Percentiles rank a stretch among this genome's conserved stretches.
phyloP scores from a whole-genome alignment of 2,329 filamentous ascomycete genomes.

The Fusarium abutilonis region DNA sequence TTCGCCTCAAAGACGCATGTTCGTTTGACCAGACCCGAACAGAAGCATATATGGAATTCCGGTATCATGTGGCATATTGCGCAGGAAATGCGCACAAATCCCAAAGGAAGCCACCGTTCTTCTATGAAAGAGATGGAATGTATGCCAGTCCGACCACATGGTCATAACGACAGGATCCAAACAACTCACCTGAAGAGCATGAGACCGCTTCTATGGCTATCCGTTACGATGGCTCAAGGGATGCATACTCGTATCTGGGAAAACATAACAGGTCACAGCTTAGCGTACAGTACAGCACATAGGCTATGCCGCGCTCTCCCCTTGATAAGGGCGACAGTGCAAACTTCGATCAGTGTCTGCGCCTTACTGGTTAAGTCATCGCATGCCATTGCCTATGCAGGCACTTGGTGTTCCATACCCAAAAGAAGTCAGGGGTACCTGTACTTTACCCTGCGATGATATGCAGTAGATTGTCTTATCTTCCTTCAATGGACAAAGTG shows the following conservation, averaged over 20 bases:
- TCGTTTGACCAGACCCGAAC: not conserved
- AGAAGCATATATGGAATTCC: not conserved
- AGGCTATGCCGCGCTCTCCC: too few species aligned
- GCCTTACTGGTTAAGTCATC: constrained; percentile 74
- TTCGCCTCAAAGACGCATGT: not conserved
- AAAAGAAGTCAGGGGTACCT: constrained; percentile 65
- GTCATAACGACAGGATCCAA: constrained; percentile 70
- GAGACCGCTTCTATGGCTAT: constrained; percentile 74
- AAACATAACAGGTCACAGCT: too few species aligned
- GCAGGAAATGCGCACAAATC: not conserved
- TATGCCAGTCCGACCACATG: constrained; percentile 58
- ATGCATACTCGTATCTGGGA: too few species aligned
- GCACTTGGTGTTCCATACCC: not conserved
- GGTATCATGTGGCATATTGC: not conserved
- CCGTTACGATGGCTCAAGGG: too few species aligned
- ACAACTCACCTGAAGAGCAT: constrained; percentile 55
- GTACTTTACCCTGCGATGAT: constrained; percentile 68
- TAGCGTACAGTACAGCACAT: too few species aligned
- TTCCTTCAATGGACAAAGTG: too few species aligned
- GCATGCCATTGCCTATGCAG: not conserved
- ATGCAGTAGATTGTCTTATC: too few species aligned
- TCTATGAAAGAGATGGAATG: not conserved
- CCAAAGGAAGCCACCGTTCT: not conserved
- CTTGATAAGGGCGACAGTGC: too few species aligned
- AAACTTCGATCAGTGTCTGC: constrained; percentile 67